A percentile compares a stretch with the other conserved stretches of the same genome.
These are phyloP conservation scores for Daldinia sp. DNA, from an alignment of 2,329 filamentous ascomycete species.

Conservation along the genomic window DNA sequence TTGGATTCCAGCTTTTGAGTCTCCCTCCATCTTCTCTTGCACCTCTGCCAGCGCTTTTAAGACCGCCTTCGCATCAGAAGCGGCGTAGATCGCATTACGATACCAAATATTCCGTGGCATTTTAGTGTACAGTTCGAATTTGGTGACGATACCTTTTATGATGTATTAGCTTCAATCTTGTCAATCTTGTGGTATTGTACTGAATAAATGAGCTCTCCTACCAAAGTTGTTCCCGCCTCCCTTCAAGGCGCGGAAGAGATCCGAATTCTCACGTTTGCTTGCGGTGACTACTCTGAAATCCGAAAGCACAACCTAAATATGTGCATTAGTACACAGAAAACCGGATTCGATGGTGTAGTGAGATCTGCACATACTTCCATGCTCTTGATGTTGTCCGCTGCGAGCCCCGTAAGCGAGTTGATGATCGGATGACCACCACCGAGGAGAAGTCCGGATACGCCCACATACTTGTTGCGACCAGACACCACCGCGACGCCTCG, in stretches of 20 bases:
- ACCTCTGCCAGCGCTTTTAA: neutral
- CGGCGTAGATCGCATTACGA: neutral
- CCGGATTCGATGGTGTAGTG: neutral
- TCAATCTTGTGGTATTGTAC: neutral
- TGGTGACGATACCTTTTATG: neutral
- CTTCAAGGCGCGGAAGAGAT: slow-evolving; percentile 10
- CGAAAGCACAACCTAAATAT: neutral
- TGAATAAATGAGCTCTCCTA: neutral
- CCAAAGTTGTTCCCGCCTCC: slow-evolving; percentile 16
- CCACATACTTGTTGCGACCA: slow-evolving; percentile 1
- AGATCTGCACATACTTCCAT: neutral
- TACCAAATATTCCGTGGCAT: neutral
- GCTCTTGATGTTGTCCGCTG: neutral
- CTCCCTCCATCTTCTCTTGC: neutral
- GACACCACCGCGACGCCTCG: neutral
- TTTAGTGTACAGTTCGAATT: neutral
- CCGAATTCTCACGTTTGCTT: neutral
- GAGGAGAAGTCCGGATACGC: slow-evolving; percentile 28
- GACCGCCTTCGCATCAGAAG: neutral
- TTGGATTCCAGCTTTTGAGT: neutral
- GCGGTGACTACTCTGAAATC: neutral
- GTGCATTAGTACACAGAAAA: neutral
- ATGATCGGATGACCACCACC: slow-evolving; percentile 22
- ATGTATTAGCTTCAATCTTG: neutral
- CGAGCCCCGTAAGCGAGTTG: neutral